Base-by-base conservation (phyloP, 1,284 basidiomycete species). In the Erythrobasidium hasegawianum region DNA sequence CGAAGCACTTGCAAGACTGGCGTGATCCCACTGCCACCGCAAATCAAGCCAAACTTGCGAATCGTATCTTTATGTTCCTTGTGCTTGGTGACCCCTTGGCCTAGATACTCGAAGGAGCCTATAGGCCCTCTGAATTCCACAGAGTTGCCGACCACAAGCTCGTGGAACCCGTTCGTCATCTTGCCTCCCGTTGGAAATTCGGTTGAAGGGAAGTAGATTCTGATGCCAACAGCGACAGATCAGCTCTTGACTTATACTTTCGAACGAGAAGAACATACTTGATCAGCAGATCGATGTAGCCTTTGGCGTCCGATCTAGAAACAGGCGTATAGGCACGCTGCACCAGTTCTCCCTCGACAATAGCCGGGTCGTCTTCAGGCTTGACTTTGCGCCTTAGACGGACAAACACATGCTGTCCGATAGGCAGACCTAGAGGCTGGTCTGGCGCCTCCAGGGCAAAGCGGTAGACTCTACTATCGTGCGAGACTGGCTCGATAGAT, bases 311-410 rank as follows among this genome's bases (percentile, higher is more conserved):
- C 52, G 77, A 74, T 54, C 73, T 73, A 16, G 83, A 84, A 40
- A 86, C 79, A 0, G 86, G 85, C 1, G 85, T 87, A 70, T 87
- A 87, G 0, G 85, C 84, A 26, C 85, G 78, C 70, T 85, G 84
- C 0, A 86, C 80, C 0, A 83, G 67, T 61, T 83, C 80, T 9
- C 80, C 80, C 41, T 74, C 71, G 18, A 70, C 58, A 7, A 64
- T 24, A 43, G 22, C 7, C 5, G 2, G 22, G 4, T 9, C 57
- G 26, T 33, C 59, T 8, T 67, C 64, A 1, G 50, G 10, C 8
- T 74, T 76, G 26, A 76, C 76, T 67, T 81, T 81, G 52, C 79
- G 72, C 54, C 74, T 73, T 24, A 84, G 69, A 1, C 84, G 79
- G 2, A 83, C 78, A 68, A 82, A 85, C 56, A 86, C 81, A 69